Base-by-base conservation (phyloP, 257 asterid genomes). In the Leonotis leonurus region DNA sequence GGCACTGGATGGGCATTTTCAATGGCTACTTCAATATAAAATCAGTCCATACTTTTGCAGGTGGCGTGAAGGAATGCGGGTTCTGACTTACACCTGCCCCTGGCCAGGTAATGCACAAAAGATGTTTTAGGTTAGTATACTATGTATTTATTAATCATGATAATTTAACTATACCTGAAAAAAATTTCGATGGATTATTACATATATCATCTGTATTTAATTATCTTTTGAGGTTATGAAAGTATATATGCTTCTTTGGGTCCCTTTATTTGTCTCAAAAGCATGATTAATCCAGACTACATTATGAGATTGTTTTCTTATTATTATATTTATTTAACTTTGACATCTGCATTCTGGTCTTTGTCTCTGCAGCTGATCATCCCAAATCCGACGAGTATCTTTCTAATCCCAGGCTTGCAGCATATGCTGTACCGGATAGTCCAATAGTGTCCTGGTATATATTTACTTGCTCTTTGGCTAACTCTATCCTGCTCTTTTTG, bases 1-100 rank as follows among this genome's bases (percentile, higher is more conserved):
- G 75, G 82, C 83, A 60, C 80, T 93, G 77, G 97, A 93, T 82
- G 85, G 73, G 80, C 99, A 93, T 77, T 93, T 81, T 62, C 73
- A 86, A 79, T 93, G 99, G 99, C 81, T 93, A 67, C 94, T 93
- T 73, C 95, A 86, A 64, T 93, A 73, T 64, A 88, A 85, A 83
- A 85, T 93, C 77, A 89, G 99, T 76, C 99, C 99, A 12, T 93
- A 85, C 79, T 93, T 93, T 72, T 93, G 99, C 80, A 89, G 89
- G 81, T 93, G 99, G 99, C 90, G 95, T 71, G 95, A 93, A 56
- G 73, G 88, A 65, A 93, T 93, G 99, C 83, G 84, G 64, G 99
- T 93, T 71, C 82, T 93, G 78, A 83, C 99, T 24, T 93, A 93
- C 84, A 89, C 97, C 67, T 83, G 89, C 46, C 99, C 99, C 18